Base-by-base conservation (phyloP, 495 filamentous ascomycete genomes). In the Saxophila tyrrhenica region DNA sequence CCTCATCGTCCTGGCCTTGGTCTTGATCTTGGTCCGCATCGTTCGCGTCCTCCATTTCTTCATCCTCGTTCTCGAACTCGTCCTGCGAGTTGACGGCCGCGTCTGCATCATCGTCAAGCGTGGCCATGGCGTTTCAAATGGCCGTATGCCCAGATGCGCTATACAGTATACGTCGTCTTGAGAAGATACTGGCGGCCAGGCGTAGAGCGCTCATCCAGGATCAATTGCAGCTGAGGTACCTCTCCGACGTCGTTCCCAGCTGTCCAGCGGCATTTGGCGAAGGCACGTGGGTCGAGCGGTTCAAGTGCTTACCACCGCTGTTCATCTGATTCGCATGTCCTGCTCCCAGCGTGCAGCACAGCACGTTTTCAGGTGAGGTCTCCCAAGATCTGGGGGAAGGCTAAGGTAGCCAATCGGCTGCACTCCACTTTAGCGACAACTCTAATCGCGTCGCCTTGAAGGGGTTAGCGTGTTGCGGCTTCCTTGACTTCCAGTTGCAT, bases 31-130 rank as follows among this genome's bases (percentile, higher is more conserved):
- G 61, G 42, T 71, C 70, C 5, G 29, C n/a, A 48, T 75, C 70
- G 51, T 77, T 73, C 46, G 64, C 70, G 42, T 72, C 76, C 41
- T 77, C 74, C 56, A 69, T 76, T 19, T 75, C 72, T 53, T 69
- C 77, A 57, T 81, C 72, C 20, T 39, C 66, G 55, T 77, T 57
- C 22, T 60, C 58, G 44, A 60, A 60, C 16, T 61, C 74, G 39
- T 70, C 67, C 17, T 69, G 63, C 3, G 67, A 68, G 52, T 58
- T 57, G 13, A 48, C 60, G 29, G 62, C 64, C 32, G 67, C 64
- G 21, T 69, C 67, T 25, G 68, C 67, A 46, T 71, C 69, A 46
- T 70, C 67, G 45, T 65, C 65, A 52, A 70, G 70, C 57, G 59
- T 56, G 48, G 65, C 61, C 65, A 65, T 66, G 22, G 20, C 20